Conservation (phyloP, 2,329 filamentous ascomycete genomes). For the Alternaria atra region DNA sequence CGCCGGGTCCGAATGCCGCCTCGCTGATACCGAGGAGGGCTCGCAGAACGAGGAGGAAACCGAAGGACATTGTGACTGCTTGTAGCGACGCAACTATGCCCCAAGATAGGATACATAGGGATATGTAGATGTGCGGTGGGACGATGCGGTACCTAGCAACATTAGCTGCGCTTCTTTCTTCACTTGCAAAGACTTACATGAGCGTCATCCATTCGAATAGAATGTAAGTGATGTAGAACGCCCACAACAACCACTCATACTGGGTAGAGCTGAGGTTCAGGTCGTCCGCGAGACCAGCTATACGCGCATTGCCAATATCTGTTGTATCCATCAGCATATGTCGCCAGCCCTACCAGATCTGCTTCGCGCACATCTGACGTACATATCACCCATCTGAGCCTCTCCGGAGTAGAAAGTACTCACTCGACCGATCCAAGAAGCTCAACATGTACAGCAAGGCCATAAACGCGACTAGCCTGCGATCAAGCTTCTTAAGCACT, state of each 20-base stretch:
- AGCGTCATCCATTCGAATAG: constrained; percentile 73
- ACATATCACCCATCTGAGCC: not conserved
- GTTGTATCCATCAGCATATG: constrained; percentile 10
- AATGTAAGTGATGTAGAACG: constrained; percentile 71
- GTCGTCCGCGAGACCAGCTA: constrained; percentile 66
- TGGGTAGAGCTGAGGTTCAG: constrained; percentile 63
- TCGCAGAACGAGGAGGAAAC: constrained; percentile 70
- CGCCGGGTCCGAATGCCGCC: constrained; percentile 69
- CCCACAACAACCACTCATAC: constrained; percentile 69
- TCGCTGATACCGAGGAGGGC: constrained; percentile 64
- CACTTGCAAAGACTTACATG: constrained; percentile 52
- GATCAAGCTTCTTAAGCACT: constrained; percentile 79
- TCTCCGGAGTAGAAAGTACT: constrained; percentile 24
- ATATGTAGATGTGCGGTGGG: constrained; percentile 69
- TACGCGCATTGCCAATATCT: constrained; percentile 70
- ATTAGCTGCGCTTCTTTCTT: not conserved
- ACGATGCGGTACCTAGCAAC: constrained; percentile 62
- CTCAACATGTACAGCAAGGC: constrained; percentile 83
- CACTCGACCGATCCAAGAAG: constrained; percentile 87
- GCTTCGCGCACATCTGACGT: constrained; percentile 36
- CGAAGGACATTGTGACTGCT: constrained; percentile 54
- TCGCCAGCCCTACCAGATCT: not conserved
- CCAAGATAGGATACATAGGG: constrained; percentile 76
- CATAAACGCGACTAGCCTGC: constrained; percentile 79
- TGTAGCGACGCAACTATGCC: constrained; percentile 81